Conservation (phyloP, 225 moss, liverwort and hornwort species). For the Pseudoscleropodium purum region DNA sequence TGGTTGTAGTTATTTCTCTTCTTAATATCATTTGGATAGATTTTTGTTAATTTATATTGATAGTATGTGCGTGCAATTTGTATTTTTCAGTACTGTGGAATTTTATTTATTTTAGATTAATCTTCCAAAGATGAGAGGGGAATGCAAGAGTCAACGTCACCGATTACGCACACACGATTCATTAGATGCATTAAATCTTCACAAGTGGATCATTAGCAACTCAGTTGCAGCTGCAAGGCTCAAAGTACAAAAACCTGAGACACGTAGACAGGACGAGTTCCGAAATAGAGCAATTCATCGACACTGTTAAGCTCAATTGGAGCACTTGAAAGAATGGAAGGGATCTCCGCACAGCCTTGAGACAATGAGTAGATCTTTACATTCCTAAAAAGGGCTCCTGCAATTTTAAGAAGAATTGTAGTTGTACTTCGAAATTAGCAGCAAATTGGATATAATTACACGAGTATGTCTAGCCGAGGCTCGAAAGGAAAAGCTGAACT, state of each 20-base stretch:
- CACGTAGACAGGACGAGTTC: background rate
- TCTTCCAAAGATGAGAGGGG: background rate
- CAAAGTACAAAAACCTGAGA: background rate
- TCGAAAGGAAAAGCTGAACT: conserved; percentile 31
- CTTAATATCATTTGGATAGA: too few relatives aligned
- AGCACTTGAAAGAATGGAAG: background rate
- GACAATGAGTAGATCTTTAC: background rate
- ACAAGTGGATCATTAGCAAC: background rate
- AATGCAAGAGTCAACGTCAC: background rate
- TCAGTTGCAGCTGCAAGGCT: background rate
- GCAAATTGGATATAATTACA: background rate
- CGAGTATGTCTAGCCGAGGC: conserved; percentile 16
- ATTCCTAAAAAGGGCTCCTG: background rate
- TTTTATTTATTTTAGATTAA: background rate
- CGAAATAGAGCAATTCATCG: background rate
- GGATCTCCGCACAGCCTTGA: background rate
- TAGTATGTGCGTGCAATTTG: background rate
- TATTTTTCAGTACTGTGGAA: background rate
- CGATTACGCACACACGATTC: background rate
- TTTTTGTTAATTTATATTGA: background rate
- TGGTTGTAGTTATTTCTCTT: background rate
- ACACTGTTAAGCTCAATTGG: background rate
- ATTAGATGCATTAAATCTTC: background rate
- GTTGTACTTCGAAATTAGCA: background rate
- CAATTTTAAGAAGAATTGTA: background rate